Evolutionary conservation across 2,329 filamentous ascomycete species (phyloP).

Genomic region (Apiospora koreana): DNA sequence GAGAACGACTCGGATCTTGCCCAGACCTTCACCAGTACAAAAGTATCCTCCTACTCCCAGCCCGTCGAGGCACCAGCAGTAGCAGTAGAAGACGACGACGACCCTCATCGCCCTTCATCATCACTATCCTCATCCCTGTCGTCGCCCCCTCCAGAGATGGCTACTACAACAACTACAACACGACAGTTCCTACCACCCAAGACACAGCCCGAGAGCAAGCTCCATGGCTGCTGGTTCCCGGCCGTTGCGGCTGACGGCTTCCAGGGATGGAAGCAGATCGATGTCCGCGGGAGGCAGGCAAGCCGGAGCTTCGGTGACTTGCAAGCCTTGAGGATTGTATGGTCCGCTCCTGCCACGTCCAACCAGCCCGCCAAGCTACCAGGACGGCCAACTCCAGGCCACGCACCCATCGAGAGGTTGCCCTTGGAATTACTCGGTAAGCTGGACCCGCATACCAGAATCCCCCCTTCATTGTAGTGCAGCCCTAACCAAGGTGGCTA

Average conservation of each 20-base stretch:
- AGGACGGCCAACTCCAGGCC: slow-evolving; percentile 42
- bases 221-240: slow-evolving; percentile 61
- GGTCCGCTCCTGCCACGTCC: slow-evolving; percentile 43
- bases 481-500: not conserved
- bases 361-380: slow-evolving; percentile 2
- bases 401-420: slow-evolving; percentile 64
- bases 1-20: slow-evolving; percentile 60
- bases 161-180: slow-evolving; percentile 43
- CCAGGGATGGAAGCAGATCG: slow-evolving; percentile 64
- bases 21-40: slow-evolving; percentile 65
- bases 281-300: slow-evolving; percentile 57
- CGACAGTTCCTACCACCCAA: slow-evolving; percentile 52
- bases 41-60: slow-evolving; percentile 59
- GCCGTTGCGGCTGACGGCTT: slow-evolving; percentile 51
- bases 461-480: not conserved
- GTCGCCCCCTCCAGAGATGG: slow-evolving; percentile 40
- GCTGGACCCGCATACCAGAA: slow-evolving; percentile 29
- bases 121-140: slow-evolving; percentile 32
- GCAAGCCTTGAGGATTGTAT: slow-evolving; percentile 55
- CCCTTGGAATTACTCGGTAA: slow-evolving; percentile 72
- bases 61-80: slow-evolving; percentile 51
- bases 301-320: slow-evolving; percentile 65
- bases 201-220: slow-evolving; percentile 55
- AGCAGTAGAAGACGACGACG: slow-evolving; percentile 45
- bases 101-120: not conserved